A percentile compares a stretch with the other conserved stretches of the same genome.
Conservation (phyloP, 2,329 filamentous ascomycete genomes). For the Zasmidium cellare region DNA sequence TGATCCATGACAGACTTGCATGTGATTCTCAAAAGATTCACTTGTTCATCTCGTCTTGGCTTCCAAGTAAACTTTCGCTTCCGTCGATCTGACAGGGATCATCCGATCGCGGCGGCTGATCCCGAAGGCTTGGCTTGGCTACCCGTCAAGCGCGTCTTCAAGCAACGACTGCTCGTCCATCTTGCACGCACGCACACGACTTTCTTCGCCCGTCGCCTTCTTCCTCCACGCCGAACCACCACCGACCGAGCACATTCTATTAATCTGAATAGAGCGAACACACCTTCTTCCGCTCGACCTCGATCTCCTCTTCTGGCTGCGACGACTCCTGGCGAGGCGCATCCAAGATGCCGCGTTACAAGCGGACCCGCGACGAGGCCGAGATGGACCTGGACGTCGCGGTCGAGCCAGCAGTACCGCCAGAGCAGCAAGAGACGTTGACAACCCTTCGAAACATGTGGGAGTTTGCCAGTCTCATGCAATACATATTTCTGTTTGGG, state of each 20-base stretch:
- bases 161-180: not conserved
- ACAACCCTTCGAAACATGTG: conserved; percentile 81
- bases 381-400: conserved; percentile 40
- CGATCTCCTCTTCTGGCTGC: not conserved
- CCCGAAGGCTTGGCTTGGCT: too few species aligned
- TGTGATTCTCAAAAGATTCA: too few species aligned
- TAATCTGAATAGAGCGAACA: not conserved
- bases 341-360: conserved; percentile 53
- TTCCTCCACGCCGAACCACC: too few species aligned
- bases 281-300: not conserved
- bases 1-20: too few species aligned
- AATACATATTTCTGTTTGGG: conserved; percentile 92
- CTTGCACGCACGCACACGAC: not conserved
- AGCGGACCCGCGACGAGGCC: conserved; percentile 56
- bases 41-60: too few species aligned
- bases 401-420: conserved; percentile 20
- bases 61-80: too few species aligned
- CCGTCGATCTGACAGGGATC: too few species aligned
- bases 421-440: conserved; percentile 50
- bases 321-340: conserved; percentile 1
- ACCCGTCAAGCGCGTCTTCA: conserved; percentile 1
- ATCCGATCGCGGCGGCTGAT: too few species aligned
- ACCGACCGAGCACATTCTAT: not conserved
- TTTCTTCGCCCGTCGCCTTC: too few species aligned
- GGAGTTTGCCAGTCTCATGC: conserved; percentile 91